Evolutionary conservation across 164 flowering plant species (phyloP).

Genomic region (Houttuynia cordata): DNA sequence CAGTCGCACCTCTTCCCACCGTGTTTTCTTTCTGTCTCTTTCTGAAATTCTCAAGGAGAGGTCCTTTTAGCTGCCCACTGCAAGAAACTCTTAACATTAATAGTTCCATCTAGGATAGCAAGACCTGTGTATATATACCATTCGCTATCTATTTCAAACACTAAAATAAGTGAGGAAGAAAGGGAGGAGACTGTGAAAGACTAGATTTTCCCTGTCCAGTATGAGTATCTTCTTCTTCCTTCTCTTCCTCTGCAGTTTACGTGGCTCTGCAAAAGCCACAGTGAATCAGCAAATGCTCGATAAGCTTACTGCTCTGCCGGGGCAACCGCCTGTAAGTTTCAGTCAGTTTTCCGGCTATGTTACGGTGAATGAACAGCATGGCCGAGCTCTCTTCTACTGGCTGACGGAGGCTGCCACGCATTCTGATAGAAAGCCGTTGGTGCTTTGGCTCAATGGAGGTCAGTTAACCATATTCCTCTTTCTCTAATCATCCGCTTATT

Average conservation of each 20-base stretch:
- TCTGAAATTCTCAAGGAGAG: not conserved
- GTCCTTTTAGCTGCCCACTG: slow-evolving; percentile 1
- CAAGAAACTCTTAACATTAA: not conserved
- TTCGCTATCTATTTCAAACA: too few relatives aligned
- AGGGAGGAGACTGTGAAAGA: not conserved
- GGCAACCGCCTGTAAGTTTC: slow-evolving; percentile 62
- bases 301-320: slow-evolving; percentile 47
- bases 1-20: not conserved
- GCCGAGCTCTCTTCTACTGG: slow-evolving; percentile 83
- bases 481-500: too few relatives aligned
- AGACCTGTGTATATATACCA: not conserved
- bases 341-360: slow-evolving; percentile 72
- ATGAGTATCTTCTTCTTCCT: slow-evolving; percentile 2
- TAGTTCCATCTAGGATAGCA: not conserved
- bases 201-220: not conserved
- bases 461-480: slow-evolving; percentile 10
- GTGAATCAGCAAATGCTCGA: slow-evolving; percentile 28
- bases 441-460: slow-evolving; percentile 98
- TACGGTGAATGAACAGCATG: slow-evolving; percentile 48
- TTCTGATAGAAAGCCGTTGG: slow-evolving; percentile 52
- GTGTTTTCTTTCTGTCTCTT: not conserved
- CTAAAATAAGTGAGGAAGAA: too few relatives aligned
- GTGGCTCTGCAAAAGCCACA: slow-evolving; percentile 5
- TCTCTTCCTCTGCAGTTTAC: slow-evolving; percentile 4
- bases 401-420: slow-evolving; percentile 38